A percentile compares a stretch with the other conserved stretches of the same genome.
Evolutionary conservation across 768 basidiomycete genomes (phyloP).

Genomic region (Leccinum subgranulosum): DNA sequence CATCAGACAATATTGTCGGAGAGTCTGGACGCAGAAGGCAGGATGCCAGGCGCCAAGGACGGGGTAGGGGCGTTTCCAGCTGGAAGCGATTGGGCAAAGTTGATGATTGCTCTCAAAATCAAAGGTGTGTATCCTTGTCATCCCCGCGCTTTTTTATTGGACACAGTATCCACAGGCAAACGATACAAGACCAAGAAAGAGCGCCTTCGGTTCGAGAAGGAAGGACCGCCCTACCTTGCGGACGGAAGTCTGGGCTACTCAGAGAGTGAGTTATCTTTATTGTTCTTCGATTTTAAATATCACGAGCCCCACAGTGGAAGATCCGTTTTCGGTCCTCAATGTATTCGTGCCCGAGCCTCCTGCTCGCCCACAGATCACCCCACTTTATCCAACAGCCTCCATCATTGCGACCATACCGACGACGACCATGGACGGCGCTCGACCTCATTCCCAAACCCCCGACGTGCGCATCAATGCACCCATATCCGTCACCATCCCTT

Average conservation of each 20-base stretch:
- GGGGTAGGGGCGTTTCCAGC: conserved; percentile 72
- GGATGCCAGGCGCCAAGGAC: conserved; percentile 73
- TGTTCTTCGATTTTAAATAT: background rate
- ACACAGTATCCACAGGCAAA: conserved; percentile 42
- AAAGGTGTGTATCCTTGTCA: conserved; percentile 47
- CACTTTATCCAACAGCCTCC: conserved; percentile 48
- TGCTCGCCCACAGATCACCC: conserved; percentile 52
- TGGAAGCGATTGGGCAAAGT: conserved; percentile 66
- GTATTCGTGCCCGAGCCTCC: conserved; percentile 57
- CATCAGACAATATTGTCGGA: conserved; percentile 38
- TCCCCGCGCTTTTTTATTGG: background rate
- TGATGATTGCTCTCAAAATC: conserved; percentile 70
- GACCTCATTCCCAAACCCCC: background rate
- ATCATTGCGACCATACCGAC: conserved; percentile 18
- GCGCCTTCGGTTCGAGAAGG: conserved; percentile 69
- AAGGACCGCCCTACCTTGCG: conserved; percentile 64
- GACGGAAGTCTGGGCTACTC: conserved; percentile 80
- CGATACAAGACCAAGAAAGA: conserved; percentile 81
- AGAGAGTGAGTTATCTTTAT: conserved; percentile 47
- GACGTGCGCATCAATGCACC: conserved; percentile 22
- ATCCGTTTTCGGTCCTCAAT: conserved; percentile 69
- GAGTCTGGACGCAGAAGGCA: conserved; percentile 64
- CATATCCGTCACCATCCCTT: conserved; percentile 28
- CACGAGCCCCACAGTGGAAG: conserved; percentile 54
- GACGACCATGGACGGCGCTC: background rate